Evolutionary conservation across 2,329 filamentous ascomycete genomes (phyloP).

Genomic region (Harringtonia lauricola): DNA sequence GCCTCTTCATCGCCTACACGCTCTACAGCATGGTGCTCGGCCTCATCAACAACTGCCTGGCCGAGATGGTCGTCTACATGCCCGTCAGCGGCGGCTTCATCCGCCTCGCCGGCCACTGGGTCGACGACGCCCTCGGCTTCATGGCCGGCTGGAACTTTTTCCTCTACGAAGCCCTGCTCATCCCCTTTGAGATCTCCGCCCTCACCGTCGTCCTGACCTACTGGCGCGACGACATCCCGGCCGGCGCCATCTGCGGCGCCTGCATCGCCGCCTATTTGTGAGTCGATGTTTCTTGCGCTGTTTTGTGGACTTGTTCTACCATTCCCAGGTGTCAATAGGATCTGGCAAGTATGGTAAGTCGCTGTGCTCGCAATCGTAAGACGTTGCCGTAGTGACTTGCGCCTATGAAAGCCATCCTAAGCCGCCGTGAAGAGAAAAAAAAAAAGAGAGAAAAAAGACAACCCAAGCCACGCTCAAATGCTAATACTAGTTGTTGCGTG

Average conservation of each 20-base stretch:
- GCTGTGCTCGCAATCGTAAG: too few species aligned
- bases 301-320: too few species aligned
- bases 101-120: constrained; percentile 53
- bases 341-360: too few species aligned
- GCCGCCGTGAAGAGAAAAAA: too few species aligned
- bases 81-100: constrained; percentile 54
- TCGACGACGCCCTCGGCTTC: constrained; percentile 55
- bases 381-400: too few species aligned
- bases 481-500: too few species aligned
- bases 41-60: constrained; percentile 53
- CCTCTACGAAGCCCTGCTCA: constrained; percentile 27
- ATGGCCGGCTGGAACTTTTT: constrained; percentile 34
- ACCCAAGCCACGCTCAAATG: too few species aligned
- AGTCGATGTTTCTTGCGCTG: background rate
- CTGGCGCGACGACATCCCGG: constrained; percentile 33
- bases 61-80: constrained; percentile 53
- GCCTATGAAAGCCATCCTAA: too few species aligned
- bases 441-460: too few species aligned
- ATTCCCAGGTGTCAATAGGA: too few species aligned
- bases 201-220: constrained; percentile 30
- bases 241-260: constrained; percentile 43
- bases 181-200: constrained; percentile 30
- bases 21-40: constrained; percentile 44
- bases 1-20: constrained; percentile 46
- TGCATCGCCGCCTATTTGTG: constrained; percentile 25